Evolutionary conservation across 805 yeast species (phyloP), one percentile per base, ranked within the genome.

Genomic region (Ogataea ramenticola): DNA sequence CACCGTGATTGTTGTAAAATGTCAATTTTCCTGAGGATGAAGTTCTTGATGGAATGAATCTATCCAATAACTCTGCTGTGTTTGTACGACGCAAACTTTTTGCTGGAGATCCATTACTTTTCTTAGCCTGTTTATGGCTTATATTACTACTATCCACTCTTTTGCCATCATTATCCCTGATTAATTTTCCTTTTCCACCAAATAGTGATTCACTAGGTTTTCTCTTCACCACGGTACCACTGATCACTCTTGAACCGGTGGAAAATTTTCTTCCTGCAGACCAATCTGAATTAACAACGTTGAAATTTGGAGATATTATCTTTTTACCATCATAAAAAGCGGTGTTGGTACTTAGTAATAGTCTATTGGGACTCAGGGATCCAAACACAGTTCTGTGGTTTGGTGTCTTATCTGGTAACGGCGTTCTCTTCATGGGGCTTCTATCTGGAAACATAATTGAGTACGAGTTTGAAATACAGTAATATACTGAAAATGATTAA

Each of bases 11-110:
- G 14, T 50, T 47, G 30, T 71, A 73, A 15, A 61, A 47, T 41
- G 69, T 58, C 39, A 75, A 59, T 47, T 68, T 66, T 32, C 80
- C 69, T 33, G 78, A 70, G 1, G 74, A 67, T 16, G 72, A 64
- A 51, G 71, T 75, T 40, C 82, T 58, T 29, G 77, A 65, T 3
- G 87, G 87, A 40, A 81, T 79, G 53, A 78, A 81, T 46, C 87
- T 62, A 53, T 81, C 86, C 14, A 60, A 36, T 34, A 60, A 42
- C 41, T 62, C 66, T 9, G 75, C 64, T 7, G 71, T 65, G 46
- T 50, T 61, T 24, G 61, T 60, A 43, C 59, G 47, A 34, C 61
- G 60, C 20, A 59, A 43, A 45, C 51, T 52, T 40, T 53, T 58
- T 12, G 58, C 55, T n/a, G 63, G 55, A 7, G 29, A 29, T 20